Evolutionary conservation across 2,329 filamentous ascomycete genomes (phyloP), one percentile per base, ranked within the genome.

Genomic region (Arachnopeziza araneosa): DNA sequence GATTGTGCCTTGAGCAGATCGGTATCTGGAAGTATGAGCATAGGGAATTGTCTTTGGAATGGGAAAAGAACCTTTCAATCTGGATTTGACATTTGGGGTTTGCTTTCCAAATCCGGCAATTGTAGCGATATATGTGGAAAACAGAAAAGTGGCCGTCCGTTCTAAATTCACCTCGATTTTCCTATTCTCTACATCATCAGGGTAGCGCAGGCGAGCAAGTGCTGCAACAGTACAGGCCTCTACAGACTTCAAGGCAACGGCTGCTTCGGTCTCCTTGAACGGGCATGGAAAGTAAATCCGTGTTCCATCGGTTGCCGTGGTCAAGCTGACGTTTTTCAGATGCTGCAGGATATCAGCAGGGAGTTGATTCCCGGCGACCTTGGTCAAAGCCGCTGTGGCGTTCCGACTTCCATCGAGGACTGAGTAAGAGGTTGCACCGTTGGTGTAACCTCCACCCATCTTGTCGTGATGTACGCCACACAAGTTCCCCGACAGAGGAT

Each of bases 1-100:
- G 88, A 89, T 70, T 91, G 89, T 1, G 89, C 89, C 62, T 82
- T 76, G 5, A 89, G 75, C 23, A 91, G 74, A 72, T 91, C 89
- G 67, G 88, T 91, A 67, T 90, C 88, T 90, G 60, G 26, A 22
- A 50, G 56, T 10, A 36, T 61, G 50, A 63, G 57, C 32, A 52
- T 5, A 24, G 24, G 24, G 44, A 24, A 24, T 14, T 30, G 24
- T 12, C 48, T 44, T 44, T 23, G 36, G 23, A 49, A 4, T 19
- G 5, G 48, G 24, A 32, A 70, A 70, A 63, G 44, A 60, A 54
- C 62, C 62, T 54, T 77, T 78, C 52, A 78, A 67, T 52, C 78
- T 73, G 24, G 74, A 72, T 68, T 79, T 80, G 51, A 80, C 78
- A 50, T 77, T 73, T 3, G 76, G 75, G 63, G 80, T 72, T 48